Conservation (phyloP, 768 basidiomycete genomes). For the Goffeauzyma gilvescens region DNA sequence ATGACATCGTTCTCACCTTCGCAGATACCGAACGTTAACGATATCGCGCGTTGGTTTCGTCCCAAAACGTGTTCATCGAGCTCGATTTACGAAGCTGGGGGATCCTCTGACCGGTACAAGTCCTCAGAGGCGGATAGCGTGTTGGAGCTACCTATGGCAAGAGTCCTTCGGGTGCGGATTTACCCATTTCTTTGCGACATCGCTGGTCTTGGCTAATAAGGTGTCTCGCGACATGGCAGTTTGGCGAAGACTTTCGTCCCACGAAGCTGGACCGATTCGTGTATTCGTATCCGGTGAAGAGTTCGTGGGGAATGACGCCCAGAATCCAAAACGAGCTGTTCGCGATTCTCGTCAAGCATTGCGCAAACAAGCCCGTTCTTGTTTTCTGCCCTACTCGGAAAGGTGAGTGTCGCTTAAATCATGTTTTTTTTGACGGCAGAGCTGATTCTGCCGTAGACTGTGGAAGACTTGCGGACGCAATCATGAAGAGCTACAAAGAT, state of each 20-base stretch:
- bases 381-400: conserved; percentile 79
- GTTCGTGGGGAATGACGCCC: too few species aligned
- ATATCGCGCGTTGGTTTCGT: conserved; percentile 81
- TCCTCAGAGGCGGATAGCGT: not conserved
- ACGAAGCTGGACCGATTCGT: conserved; percentile 59
- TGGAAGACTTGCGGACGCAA: conserved; percentile 46
- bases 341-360: conserved; percentile 50
- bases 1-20: not conserved
- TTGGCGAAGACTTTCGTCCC: conserved; percentile 79
- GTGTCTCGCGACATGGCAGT: conserved; percentile 37
- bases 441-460: conserved; percentile 7
- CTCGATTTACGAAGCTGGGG: conserved; percentile 20
- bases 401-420: conserved; percentile 36
- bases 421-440: not conserved
- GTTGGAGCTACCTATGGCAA: conserved; percentile 35
- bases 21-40: conserved; percentile 57
- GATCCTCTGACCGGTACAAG: conserved; percentile 6
- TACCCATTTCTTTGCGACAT: not conserved
- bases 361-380: conserved; percentile 62
- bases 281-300: too few species aligned
- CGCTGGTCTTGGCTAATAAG: not conserved
- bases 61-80: conserved; percentile 2
- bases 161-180: conserved; percentile 48
- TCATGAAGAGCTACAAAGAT: conserved; percentile 53
- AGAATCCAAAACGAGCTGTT: conserved; percentile 57